phyloP scores from a whole-genome alignment of 495 filamentous ascomycete genomes.

The Neurospora sp. region DNA sequence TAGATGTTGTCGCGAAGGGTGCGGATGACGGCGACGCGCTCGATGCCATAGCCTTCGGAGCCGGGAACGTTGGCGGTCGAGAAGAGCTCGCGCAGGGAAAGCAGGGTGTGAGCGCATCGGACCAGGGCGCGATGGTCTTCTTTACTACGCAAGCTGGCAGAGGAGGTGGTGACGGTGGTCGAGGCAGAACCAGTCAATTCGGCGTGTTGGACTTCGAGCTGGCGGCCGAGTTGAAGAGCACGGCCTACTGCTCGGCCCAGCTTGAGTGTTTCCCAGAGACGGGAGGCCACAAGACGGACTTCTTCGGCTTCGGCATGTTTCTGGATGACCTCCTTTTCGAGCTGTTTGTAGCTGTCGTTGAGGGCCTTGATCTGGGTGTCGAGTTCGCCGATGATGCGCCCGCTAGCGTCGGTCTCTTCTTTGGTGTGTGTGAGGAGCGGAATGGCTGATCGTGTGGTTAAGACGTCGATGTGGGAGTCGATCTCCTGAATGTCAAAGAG shows the following conservation, averaged over 20 bases:
- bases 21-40: constrained; percentile 56
- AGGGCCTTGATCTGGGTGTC: constrained; percentile 67
- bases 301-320: constrained; percentile 75
- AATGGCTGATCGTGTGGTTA: constrained; percentile 77
- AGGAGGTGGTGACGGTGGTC: constrained; percentile 9
- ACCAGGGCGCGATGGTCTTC: constrained; percentile 73
- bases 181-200: constrained; percentile 29
- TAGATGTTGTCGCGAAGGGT: constrained; percentile 59
- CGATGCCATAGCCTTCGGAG: constrained; percentile 68
- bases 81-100: constrained; percentile 64
- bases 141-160: constrained; percentile 21
- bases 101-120: constrained; percentile 63
- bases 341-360: constrained; percentile 70
- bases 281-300: constrained; percentile 58
- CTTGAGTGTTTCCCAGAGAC: constrained; percentile 69
- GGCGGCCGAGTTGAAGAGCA: constrained; percentile 68
- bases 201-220: constrained; percentile 73
- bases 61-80: constrained; percentile 46
- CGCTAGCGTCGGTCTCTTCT: constrained; percentile 56
- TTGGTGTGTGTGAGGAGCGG: constrained; percentile 74
- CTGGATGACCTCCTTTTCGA: constrained; percentile 72
- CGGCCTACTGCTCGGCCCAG: constrained; percentile 66
- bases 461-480: constrained; percentile 83
- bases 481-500: constrained; percentile 97
- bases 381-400: constrained; percentile 58